phyloP scores from a whole-genome alignment of 2,329 filamentous ascomycete species.

The Bipolaris bicolor region DNA sequence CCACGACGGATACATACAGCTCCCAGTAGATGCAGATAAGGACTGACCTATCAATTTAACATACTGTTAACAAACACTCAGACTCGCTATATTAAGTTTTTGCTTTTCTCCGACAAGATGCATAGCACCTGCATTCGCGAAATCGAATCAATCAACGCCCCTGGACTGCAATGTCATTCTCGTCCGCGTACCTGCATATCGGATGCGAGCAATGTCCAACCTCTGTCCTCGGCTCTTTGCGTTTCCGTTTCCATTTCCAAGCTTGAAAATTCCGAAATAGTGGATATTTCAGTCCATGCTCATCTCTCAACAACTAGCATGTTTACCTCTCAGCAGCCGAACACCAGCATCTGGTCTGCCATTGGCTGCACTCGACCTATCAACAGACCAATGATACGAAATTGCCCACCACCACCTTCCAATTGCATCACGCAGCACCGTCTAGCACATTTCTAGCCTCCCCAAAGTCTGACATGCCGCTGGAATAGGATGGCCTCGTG shows the following conservation, averaged over 20 bases:
- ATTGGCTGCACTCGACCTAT: conserved; percentile 35
- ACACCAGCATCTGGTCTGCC: conserved; percentile 21
- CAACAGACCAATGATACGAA: conserved; percentile 37
- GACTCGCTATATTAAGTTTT: no score
- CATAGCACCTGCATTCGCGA: no score
- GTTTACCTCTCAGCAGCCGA: conserved; percentile 15
- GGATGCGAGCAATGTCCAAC: background rate
- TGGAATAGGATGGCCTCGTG: conserved; percentile 17
- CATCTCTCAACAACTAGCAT: conserved; percentile 16
- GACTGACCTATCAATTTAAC: no score
- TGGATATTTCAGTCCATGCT: conserved; percentile 27
- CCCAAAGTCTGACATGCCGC: conserved; percentile 15
- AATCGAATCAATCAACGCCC: no score
- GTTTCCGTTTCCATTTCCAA: background rate
- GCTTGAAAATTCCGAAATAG: conserved; percentile 27
- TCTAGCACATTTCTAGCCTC: conserved; percentile 19
- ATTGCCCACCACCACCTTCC: conserved; percentile 30
- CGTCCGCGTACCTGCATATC: background rate
- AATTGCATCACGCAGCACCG: conserved; percentile 35
- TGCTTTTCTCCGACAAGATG: no score
- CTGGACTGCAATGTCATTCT: no score
- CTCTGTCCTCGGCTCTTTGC: background rate
- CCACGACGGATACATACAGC: no score
- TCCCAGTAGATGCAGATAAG: no score
- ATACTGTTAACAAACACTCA: no score